Evolutionary conservation across 2,329 filamentous ascomycete species (phyloP), one percentile per base, ranked within the genome.

Genomic region (Dryadomyces quercus-mongolicae): DNA sequence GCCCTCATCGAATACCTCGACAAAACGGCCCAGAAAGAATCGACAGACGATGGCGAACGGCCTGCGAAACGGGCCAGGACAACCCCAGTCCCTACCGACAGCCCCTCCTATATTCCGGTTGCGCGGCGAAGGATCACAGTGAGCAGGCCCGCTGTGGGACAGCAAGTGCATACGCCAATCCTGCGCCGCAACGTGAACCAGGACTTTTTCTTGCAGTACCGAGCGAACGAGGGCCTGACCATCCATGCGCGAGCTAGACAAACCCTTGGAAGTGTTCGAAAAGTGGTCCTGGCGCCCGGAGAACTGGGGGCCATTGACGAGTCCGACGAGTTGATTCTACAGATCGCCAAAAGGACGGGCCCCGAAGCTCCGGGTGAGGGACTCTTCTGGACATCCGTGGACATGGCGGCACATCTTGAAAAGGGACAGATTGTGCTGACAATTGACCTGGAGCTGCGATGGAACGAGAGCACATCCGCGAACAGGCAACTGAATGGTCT

Each of bases 401-500:
- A 55, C 18, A 31, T 57, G 31, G 50, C 36, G 12, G 40, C 58
- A 3, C 31, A 44, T 10, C 12, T 45, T 13, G 50, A 55, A n/a
- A 21, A 21, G 2, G 51, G 25, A 3, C n/a, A 22, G 3, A 44
- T 22, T n/a, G 46, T 38, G 3, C 42, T 57, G 50, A 34, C 44
- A 13, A 20, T 64, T 16, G 47, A 57, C 3, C 46, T 63, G 13
- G 59, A 65, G 16, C 52, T 69, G 13, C 57, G 60, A 18, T 69
- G 67, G 66, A 66, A 64, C 48, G 58, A 60, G 15, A 63, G 58
- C 40, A 55, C 48, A n/a, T 49, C 61, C 15, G 61, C 54, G 20
- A 54, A 53, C 6, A 7, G 15, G 3, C 8, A 45, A 12, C 15
- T 51, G 43, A 49, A 55, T 31, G 25, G 25, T 8, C 4, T 31